Evolutionary conservation across 225 moss, liverwort and hornwort genomes (phyloP).

Genomic region (Asterella californica): DNA sequence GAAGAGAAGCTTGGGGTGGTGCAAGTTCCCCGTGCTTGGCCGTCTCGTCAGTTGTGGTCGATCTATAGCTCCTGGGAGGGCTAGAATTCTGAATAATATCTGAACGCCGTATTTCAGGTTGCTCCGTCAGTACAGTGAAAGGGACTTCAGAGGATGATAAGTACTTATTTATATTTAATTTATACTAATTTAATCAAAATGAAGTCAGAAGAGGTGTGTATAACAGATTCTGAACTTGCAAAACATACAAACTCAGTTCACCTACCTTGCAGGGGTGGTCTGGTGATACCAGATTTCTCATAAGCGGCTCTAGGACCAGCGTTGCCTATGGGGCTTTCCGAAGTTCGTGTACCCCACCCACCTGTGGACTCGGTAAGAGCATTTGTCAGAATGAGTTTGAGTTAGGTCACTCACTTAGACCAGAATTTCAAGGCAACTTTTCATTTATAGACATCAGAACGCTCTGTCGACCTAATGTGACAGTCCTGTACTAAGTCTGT

Average conservation of each 20-base stretch:
- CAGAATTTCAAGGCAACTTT: not conserved
- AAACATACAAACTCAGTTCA: too few species aligned
- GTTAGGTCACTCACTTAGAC: too few species aligned
- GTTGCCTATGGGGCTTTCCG: slow-evolving; percentile 39
- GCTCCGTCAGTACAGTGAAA: not conserved
- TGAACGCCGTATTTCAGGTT: slow-evolving; percentile 20
- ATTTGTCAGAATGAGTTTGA: too few species aligned
- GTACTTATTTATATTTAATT: not conserved
- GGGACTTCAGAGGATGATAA: not conserved
- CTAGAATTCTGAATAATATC: slow-evolving; percentile 68
- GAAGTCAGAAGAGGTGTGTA: too few species aligned
- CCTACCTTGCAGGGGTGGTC: slow-evolving; percentile 31
- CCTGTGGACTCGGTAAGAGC: slow-evolving; percentile 20
- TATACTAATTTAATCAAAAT: too few species aligned
- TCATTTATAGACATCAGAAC: not conserved
- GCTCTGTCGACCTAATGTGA: not conserved
- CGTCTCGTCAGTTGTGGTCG: slow-evolving; percentile 51
- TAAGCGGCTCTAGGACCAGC: slow-evolving; percentile 8
- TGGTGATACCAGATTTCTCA: slow-evolving; percentile 6
- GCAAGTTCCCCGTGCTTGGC: slow-evolving; percentile 38
- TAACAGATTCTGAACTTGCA: too few species aligned
- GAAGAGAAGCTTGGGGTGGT: slow-evolving; percentile 22
- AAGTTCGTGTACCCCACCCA: slow-evolving; percentile 47
- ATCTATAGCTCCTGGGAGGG: slow-evolving; percentile 51
- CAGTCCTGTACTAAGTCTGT: not conserved